Evolutionary conservation across 169 alveolate genomes (phyloP).

Genomic region (Plasmodium cynomolgi): DNA sequence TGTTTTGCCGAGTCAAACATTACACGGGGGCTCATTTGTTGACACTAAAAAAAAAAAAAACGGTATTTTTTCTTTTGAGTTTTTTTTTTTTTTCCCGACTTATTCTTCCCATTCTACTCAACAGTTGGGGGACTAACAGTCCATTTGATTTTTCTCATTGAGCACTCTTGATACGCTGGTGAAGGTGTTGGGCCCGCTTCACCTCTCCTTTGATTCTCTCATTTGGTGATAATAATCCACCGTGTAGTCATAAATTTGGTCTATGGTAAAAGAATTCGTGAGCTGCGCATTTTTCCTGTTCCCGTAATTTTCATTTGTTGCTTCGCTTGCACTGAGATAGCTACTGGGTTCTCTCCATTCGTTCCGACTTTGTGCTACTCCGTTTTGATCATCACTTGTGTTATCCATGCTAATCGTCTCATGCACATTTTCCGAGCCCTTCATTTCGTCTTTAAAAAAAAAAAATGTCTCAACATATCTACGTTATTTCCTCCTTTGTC

Average conservation of each 20-base stretch:
- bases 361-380: not conserved
- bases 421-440: not conserved
- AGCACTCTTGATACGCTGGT: not conserved
- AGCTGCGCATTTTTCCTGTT: not conserved
- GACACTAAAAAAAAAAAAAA: not conserved
- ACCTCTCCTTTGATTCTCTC: not conserved
- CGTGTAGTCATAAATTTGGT: constrained; percentile 42
- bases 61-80: not conserved
- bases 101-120: constrained; percentile 3
- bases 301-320: not conserved
- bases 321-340: not conserved
- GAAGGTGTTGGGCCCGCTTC: not conserved
- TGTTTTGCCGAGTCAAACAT: not conserved
- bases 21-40: not conserved
- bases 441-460: constrained; percentile 11
- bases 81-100: constrained; percentile 9
- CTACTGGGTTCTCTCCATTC: not conserved
- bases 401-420: not conserved
- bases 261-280: constrained; percentile 20
- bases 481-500: not conserved
- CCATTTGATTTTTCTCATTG: not conserved
- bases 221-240: constrained; percentile 21
- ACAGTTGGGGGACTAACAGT: not conserved
- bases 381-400: not conserved
- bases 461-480: not conserved